phyloP scores from a whole-genome alignment of 2,329 filamentous ascomycete genomes.

The Cryphonectria carpinicola region DNA sequence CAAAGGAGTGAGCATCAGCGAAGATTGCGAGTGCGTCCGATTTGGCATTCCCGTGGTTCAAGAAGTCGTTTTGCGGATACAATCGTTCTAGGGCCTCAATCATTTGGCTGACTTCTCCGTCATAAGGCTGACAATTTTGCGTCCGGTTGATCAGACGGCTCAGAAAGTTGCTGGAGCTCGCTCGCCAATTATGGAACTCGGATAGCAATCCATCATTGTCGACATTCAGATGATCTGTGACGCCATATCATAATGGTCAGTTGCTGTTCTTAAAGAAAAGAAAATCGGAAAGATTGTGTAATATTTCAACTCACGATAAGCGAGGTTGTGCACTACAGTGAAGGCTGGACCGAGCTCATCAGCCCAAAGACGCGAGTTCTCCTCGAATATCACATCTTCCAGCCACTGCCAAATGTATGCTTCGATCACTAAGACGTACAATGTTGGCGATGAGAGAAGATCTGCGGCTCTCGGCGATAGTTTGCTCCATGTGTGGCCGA shows the following conservation, averaged over 20 bases:
- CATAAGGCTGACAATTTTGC: neutral
- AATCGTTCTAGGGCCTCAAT: neutral
- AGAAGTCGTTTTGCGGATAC: neutral
- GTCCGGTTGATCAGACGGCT: neutral
- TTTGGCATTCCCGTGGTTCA: neutral
- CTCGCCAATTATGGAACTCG: conserved; percentile 27
- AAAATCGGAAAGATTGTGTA: neutral
- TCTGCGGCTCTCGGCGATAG: neutral
- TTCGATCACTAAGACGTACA: neutral
- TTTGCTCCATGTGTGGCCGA: neutral
- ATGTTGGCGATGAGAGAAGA: neutral
- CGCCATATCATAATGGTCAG: conserved; percentile 10
- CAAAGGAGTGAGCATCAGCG: conserved; percentile 11
- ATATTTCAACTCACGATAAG: neutral
- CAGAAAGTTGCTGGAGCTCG: conserved; percentile 24
- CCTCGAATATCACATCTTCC: neutral
- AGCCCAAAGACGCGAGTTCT: neutral
- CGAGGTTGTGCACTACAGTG: neutral
- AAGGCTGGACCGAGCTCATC: conserved; percentile 3
- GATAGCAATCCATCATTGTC: neutral
- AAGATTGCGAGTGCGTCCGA: conserved; percentile 2
- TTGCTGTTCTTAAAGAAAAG: too few species aligned
- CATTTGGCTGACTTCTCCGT: neutral
- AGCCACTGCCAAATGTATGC: conserved; percentile 22
- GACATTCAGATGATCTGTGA: neutral